Evolutionary conservation across 495 filamentous ascomycete genomes (phyloP).

Genomic region (Bacidia gigantensis): DNA sequence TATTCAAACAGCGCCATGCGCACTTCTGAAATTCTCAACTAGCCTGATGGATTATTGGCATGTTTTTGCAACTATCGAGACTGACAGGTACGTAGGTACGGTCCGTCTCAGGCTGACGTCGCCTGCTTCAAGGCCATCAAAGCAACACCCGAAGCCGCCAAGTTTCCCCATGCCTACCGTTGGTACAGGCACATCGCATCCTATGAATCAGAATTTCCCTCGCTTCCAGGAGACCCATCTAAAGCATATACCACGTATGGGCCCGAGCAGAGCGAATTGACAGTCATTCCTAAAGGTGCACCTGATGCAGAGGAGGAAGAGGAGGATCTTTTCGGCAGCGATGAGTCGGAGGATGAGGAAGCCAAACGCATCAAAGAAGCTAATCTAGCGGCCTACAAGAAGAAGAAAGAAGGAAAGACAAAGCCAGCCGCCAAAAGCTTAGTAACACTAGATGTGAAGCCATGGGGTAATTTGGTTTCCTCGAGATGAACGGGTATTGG

Average conservation of each 20-base stretch:
- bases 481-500: not conserved
- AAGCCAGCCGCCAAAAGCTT: slow-evolving; percentile 91
- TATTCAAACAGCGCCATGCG: slow-evolving; percentile 66
- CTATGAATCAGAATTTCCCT: slow-evolving; percentile 80
- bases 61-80: slow-evolving; percentile 2
- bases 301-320: slow-evolving; percentile 68
- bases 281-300: slow-evolving; percentile 77
- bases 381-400: slow-evolving; percentile 82
- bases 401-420: slow-evolving; percentile 88
- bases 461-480: slow-evolving; percentile 62
- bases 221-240: slow-evolving; percentile 81
- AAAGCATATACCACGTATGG: slow-evolving; percentile 82
- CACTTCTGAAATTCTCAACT: slow-evolving; percentile 52
- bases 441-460: slow-evolving; percentile 93
- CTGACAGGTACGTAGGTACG: slow-evolving; percentile 44
- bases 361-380: slow-evolving; percentile 70
- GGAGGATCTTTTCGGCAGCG: slow-evolving; percentile 73
- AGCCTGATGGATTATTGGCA: not conserved
- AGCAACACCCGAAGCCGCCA: slow-evolving; percentile 56
- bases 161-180: slow-evolving; percentile 86
- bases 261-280: slow-evolving; percentile 60
- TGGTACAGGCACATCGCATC: slow-evolving; percentile 98
- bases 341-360: slow-evolving; percentile 81
- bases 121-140: slow-evolving; percentile 82
- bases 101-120: slow-evolving; percentile 89